Conservation (phyloP, 495 filamentous ascomycete genomes). For the Echria macrotheca region DNA sequence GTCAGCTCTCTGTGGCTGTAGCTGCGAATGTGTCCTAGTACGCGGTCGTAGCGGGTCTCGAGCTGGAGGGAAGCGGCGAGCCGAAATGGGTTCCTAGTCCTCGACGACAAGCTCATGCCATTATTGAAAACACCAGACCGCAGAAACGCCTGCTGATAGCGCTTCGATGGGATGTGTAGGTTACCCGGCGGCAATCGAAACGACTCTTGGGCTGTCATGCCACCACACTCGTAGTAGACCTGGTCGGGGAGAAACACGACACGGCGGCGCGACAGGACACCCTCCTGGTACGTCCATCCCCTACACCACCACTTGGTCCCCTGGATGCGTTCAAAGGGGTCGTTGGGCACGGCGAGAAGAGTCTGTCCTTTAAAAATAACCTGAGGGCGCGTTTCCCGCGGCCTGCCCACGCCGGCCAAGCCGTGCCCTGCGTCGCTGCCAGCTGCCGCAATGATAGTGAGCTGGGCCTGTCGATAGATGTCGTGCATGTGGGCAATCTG, state of each 20-base stretch:
- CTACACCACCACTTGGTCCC: slow-evolving; percentile 26
- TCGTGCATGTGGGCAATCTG: slow-evolving; percentile 6
- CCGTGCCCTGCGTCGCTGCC: slow-evolving; percentile 8
- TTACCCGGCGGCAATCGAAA: neutral
- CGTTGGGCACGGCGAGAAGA: slow-evolving; percentile 9
- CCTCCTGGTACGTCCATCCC: slow-evolving; percentile 44
- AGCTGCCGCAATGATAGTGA: slow-evolving; percentile 24
- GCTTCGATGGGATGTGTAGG: neutral
- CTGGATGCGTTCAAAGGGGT: slow-evolving; percentile 12
- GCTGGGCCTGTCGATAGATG: slow-evolving; percentile 7
- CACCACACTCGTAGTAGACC: slow-evolving; percentile 33
- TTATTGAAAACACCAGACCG: neutral
- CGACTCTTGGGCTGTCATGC: slow-evolving; percentile 6
- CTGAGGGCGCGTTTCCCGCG: neutral
- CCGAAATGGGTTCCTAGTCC: neutral
- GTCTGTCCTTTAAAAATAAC: neutral
- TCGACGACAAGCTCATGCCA: neutral
- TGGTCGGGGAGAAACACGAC: slow-evolving; percentile 33
- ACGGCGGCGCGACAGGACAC: slow-evolving; percentile 27
- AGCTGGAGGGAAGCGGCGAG: neutral
- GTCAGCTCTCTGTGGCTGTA: neutral
- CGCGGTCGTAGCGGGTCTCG: neutral
- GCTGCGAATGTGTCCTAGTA: neutral
- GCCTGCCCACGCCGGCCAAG: neutral
- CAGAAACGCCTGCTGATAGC: neutral